A percentile compares a stretch with the other conserved stretches of the same genome.
Conservation (phyloP, 2,329 filamentous ascomycete genomes). For the Colletotrichum sp. region DNA sequence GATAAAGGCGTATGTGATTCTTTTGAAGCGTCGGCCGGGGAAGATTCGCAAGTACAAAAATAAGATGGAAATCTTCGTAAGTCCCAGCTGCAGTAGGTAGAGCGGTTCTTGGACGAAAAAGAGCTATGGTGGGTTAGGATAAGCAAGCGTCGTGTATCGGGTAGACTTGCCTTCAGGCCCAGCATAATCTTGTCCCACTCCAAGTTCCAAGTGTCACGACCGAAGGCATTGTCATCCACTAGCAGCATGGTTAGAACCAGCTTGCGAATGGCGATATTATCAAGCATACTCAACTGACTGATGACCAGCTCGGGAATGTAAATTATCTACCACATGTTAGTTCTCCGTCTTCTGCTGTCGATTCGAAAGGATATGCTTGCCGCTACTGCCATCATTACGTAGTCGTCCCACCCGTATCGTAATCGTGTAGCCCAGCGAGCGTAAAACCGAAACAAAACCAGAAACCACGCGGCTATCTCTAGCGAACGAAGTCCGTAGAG, state of each 20-base stretch:
- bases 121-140: neutral
- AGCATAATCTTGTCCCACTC: neutral
- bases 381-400: neutral
- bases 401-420: neutral
- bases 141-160: neutral
- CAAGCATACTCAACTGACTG: neutral
- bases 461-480: neutral
- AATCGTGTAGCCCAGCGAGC: neutral
- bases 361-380: neutral
- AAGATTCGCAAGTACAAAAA: conserved; percentile 4
- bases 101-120: neutral
- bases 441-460: neutral
- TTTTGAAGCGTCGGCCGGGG: neutral
- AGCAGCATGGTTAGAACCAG: neutral
- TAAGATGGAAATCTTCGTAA: neutral
- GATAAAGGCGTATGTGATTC: neutral
- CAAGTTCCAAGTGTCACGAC: neutral
- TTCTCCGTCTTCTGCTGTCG: neutral
- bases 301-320: neutral
- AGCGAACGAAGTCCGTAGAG: neutral
- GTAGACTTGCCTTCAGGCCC: neutral
- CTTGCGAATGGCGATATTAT: neutral
- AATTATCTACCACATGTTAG: neutral
- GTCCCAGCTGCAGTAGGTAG: neutral
- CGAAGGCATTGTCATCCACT: neutral